These are phyloP conservation scores for Ampelomyces quisqualis DNA, from an alignment of 2,329 filamentous ascomycete genomes.

Conservation along the genomic window DNA sequence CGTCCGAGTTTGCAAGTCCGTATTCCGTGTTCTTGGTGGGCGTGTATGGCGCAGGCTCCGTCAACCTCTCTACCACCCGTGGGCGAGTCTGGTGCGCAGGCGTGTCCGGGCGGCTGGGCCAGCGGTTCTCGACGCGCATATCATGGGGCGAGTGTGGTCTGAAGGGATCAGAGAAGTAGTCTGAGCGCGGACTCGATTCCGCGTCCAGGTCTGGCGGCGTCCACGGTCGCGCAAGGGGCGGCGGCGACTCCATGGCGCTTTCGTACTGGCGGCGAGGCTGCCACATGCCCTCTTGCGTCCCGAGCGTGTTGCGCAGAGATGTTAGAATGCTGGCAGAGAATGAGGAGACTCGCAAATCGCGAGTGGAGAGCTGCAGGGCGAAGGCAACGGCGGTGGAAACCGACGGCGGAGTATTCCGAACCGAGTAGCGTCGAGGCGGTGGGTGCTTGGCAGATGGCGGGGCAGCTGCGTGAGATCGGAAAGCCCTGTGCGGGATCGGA, in stretches of 20 bases:
- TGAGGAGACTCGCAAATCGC: no score
- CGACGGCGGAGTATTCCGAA: no score
- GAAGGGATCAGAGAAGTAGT: slow-evolving; percentile 26
- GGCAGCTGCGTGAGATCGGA: neutral
- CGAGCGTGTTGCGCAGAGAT: slow-evolving; percentile 2
- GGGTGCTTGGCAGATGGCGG: slow-evolving; percentile 1
- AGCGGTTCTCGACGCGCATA: slow-evolving; percentile 13
- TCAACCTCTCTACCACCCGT: slow-evolving; percentile 16
- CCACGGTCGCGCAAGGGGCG: slow-evolving; percentile 28
- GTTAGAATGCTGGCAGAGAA: slow-evolving; percentile 1
- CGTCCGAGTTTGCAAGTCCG: slow-evolving; percentile 11
- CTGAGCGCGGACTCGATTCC: slow-evolving; percentile 13
- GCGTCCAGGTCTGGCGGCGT: slow-evolving; percentile 35
- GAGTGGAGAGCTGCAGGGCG: no score
- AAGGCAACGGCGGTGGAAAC: no score
- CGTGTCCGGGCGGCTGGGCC: slow-evolving; percentile 6
- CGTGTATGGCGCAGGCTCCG: slow-evolving; percentile 25
- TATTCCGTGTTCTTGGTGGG: slow-evolving; percentile 20
- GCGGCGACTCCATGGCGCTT: slow-evolving; percentile 24
- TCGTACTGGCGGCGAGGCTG: slow-evolving; percentile 9
- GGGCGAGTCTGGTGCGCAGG: slow-evolving; percentile 14
- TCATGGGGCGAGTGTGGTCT: slow-evolving; percentile 13
- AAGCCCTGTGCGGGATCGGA: neutral
- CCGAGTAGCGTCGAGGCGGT: slow-evolving; percentile 4
- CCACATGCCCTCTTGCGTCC: slow-evolving; percentile 17